phyloP scores from a whole-genome alignment of 805 yeast genomes.

The Kurtzmaniella fragi region DNA sequence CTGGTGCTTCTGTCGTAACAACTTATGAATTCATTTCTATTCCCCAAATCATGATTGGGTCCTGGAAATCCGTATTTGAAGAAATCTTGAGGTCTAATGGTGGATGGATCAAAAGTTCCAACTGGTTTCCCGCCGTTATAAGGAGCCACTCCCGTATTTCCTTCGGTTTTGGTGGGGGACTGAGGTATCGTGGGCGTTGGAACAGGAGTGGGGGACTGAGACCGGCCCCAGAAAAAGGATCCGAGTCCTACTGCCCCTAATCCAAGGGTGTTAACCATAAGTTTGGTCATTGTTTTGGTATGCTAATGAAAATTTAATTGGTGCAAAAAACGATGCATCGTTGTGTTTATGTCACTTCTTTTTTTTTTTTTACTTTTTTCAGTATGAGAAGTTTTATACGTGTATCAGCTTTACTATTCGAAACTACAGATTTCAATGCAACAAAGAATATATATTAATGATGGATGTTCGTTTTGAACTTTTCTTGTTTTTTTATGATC shows the following conservation, averaged over 20 bases:
- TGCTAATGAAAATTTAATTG: not conserved
- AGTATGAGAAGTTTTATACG: too few relatives aligned
- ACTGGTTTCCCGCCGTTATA: slow-evolving; percentile 1
- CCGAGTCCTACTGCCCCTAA: slow-evolving; percentile 34
- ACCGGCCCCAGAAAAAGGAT: slow-evolving; percentile 37
- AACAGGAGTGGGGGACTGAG: slow-evolving; percentile 11
- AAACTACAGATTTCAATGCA: not conserved
- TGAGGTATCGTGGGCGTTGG: slow-evolving; percentile 11
- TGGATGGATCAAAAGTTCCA: slow-evolving; percentile 22
- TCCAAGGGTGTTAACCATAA: slow-evolving; percentile 26
- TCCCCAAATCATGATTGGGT: slow-evolving; percentile 80
- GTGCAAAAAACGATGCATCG: not conserved
- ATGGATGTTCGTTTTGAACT: slow-evolving; percentile 1
- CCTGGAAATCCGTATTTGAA: slow-evolving; percentile 95
- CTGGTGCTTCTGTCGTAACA: slow-evolving; percentile 81
- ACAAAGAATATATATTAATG: not conserved
- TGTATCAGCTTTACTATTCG: too few relatives aligned
- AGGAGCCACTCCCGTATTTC: slow-evolving; percentile 2
- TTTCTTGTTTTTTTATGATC: slow-evolving; percentile 2
- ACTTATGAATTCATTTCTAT: slow-evolving; percentile 71
- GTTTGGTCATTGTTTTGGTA: slow-evolving; percentile 19
- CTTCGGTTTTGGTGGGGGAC: slow-evolving; percentile 7
- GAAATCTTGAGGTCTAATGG: slow-evolving; percentile 70
- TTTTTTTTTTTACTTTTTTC: slow-evolving; percentile 1
- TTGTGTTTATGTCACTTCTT: not conserved